Percentiles rank a stretch among this genome's conserved stretches.
These are phyloP conservation scores for Harringtonia aguacate DNA, from an alignment of 2,329 filamentous ascomycete genomes.

Conservation along the genomic window DNA sequence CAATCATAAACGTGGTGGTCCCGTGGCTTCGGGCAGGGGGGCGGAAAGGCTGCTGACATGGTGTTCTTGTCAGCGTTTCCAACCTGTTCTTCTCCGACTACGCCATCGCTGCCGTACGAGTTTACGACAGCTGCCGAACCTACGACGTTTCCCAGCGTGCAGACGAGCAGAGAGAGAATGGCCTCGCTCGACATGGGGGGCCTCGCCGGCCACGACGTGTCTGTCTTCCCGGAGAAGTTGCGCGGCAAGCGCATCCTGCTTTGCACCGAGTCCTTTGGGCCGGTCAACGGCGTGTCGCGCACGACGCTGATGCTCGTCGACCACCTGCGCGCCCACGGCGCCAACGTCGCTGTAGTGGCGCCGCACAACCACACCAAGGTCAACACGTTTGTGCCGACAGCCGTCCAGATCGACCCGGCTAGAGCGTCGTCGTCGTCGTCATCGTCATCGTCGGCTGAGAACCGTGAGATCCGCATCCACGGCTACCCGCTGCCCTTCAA, in stretches of 20 bases:
- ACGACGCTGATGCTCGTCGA: conserved; percentile 60
- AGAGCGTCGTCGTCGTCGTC: conserved; percentile 16
- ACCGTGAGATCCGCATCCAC: conserved; percentile 46
- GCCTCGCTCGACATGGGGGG: no score
- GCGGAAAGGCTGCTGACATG: no score
- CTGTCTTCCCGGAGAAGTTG: conserved; percentile 36
- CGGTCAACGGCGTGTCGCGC: conserved; percentile 62
- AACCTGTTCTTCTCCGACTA: no score
- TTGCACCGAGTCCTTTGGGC: conserved; percentile 61
- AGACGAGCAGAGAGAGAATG: no score
- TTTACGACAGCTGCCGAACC: no score
- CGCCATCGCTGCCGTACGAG: no score
- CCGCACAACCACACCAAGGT: conserved; percentile 45
- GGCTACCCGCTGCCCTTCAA: conserved; percentile 62
- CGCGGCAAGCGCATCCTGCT: conserved; percentile 52
- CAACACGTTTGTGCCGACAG: conserved; percentile 40
- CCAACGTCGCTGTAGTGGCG: conserved; percentile 55
- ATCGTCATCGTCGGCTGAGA: conserved; percentile 2
- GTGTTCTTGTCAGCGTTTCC: no score
- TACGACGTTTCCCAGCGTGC: no score
- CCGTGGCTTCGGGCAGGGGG: no score
- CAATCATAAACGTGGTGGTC: background rate
- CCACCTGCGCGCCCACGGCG: conserved; percentile 53
- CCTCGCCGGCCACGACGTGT: conserved; percentile 24
- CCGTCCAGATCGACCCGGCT: conserved; percentile 15